Conservation (phyloP, 2,329 filamentous ascomycete genomes). For the Magnaporthiopsis incrustans region DNA sequence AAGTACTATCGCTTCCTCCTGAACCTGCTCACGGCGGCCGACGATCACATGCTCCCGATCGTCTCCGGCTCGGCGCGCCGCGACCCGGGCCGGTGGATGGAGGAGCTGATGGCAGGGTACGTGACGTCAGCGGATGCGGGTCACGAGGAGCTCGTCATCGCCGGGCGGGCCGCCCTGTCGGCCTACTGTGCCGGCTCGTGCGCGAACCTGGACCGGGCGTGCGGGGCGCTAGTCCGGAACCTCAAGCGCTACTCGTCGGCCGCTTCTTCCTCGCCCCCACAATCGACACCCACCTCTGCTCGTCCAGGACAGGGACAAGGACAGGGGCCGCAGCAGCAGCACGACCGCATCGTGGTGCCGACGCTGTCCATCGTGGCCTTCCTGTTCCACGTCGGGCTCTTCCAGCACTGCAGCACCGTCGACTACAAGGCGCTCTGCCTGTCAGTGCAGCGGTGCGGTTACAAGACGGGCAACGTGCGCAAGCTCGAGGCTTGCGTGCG, state of each 20-base stretch:
- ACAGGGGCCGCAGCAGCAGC: slow-evolving; percentile 24
- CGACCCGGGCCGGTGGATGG: slow-evolving; percentile 32
- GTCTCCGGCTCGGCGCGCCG: slow-evolving; percentile 24
- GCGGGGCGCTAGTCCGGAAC: slow-evolving; percentile 44
- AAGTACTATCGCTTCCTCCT: slow-evolving; percentile 51
- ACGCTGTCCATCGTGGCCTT: slow-evolving; percentile 72
- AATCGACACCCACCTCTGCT: not conserved
- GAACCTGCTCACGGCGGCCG: slow-evolving; percentile 26
- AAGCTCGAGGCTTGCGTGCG: slow-evolving; percentile 75
- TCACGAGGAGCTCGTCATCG: slow-evolving; percentile 65
- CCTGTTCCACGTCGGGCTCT: slow-evolving; percentile 56
- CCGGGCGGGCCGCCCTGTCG: slow-evolving; percentile 57
- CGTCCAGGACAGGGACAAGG: no score
- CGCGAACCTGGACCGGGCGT: slow-evolving; percentile 34
- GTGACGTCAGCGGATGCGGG: slow-evolving; percentile 70
- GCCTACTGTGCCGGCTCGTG: slow-evolving; percentile 38
- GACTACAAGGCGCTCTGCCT: slow-evolving; percentile 55
- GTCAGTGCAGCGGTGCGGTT: slow-evolving; percentile 68
- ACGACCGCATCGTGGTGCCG: slow-evolving; percentile 68
- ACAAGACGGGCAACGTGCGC: slow-evolving; percentile 72
- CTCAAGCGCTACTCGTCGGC: slow-evolving; percentile 27
- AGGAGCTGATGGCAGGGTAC: slow-evolving; percentile 55
- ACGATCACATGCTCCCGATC: slow-evolving; percentile 26
- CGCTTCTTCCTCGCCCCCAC: not conserved
- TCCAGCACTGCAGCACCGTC: slow-evolving; percentile 30